These are phyloP conservation scores for Paspalum vaginatum DNA, from an alignment of 176 grass and related monocot genomes.

Conservation along the genomic window DNA sequence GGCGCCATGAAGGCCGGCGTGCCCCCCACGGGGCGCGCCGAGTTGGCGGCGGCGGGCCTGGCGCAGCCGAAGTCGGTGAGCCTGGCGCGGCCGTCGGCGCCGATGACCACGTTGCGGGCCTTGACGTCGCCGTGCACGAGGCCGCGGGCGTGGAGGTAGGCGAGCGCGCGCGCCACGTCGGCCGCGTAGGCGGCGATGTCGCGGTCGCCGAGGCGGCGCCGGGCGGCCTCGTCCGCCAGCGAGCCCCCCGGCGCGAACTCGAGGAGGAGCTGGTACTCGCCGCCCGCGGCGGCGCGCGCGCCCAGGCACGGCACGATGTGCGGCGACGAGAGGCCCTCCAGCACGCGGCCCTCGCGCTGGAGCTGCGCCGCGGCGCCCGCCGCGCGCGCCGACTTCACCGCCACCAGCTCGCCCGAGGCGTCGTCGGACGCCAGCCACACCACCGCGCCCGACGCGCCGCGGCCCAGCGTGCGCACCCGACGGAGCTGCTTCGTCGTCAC, in stretches of 20 bases:
- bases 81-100: slow-evolving; percentile 59
- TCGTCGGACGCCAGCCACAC: slow-evolving; percentile 58
- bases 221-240: slow-evolving; percentile 56
- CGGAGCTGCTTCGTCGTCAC: slow-evolving; percentile 26
- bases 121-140: slow-evolving; percentile 84
- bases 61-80: slow-evolving; percentile 85
- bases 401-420: slow-evolving; percentile 53
- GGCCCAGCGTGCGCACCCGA: slow-evolving; percentile 63
- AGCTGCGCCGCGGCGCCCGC: slow-evolving; percentile 48
- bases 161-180: slow-evolving; percentile 58
- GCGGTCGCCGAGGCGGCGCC: slow-evolving; percentile 50
- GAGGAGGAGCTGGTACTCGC: slow-evolving; percentile 69
- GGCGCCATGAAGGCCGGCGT: slow-evolving; percentile 95
- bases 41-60: not conserved
- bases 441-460: slow-evolving; percentile 61
- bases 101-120: slow-evolving; percentile 69
- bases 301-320: slow-evolving; percentile 78
- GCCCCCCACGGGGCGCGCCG: slow-evolving; percentile 51
- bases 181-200: slow-evolving; percentile 40
- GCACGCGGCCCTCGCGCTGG: slow-evolving; percentile 56
- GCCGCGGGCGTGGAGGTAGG: slow-evolving; percentile 58
- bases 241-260: slow-evolving; percentile 85
- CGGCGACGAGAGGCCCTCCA: slow-evolving; percentile 57
- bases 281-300: slow-evolving; percentile 25
- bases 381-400: slow-evolving; percentile 69